Evolutionary conservation across 108 stramenopile genomes (phyloP).

Genomic region (Cyclotella sp.): DNA sequence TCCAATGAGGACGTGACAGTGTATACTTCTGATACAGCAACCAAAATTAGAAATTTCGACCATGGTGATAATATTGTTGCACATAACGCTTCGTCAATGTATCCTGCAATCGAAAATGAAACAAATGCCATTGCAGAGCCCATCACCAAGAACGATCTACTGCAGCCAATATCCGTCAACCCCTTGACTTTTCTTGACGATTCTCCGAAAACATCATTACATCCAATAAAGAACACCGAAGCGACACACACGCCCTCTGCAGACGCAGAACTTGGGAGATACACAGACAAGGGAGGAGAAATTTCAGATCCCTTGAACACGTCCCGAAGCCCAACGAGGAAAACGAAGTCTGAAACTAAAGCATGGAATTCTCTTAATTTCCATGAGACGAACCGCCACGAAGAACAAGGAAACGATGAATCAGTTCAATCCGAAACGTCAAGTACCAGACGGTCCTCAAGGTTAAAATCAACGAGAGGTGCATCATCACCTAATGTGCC

Average conservation of each 20-base stretch:
- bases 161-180: not conserved
- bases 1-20: not conserved
- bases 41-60: not conserved
- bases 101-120: not conserved
- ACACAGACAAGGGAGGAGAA: not conserved
- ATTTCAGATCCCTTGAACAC: no score
- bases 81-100: not conserved
- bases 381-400: not conserved
- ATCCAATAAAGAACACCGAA: not conserved
- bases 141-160: not conserved
- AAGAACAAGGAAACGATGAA: conserved; percentile 6
- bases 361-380: not conserved
- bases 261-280: not conserved
- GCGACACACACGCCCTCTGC: not conserved
- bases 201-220: no score
- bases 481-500: conserved; percentile 30
- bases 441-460: conserved; percentile 10
- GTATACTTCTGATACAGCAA: not conserved
- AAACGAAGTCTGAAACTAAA: not conserved
- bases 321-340: not conserved
- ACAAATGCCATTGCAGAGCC: not conserved
- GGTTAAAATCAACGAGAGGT: not conserved
- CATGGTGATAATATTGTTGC: not conserved
- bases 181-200: no score
- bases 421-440: conserved; percentile 20